These are phyloP conservation scores for Naumovozyma dairenensis DNA, from an alignment of 805 yeast genomes.

Conservation along the genomic window DNA sequence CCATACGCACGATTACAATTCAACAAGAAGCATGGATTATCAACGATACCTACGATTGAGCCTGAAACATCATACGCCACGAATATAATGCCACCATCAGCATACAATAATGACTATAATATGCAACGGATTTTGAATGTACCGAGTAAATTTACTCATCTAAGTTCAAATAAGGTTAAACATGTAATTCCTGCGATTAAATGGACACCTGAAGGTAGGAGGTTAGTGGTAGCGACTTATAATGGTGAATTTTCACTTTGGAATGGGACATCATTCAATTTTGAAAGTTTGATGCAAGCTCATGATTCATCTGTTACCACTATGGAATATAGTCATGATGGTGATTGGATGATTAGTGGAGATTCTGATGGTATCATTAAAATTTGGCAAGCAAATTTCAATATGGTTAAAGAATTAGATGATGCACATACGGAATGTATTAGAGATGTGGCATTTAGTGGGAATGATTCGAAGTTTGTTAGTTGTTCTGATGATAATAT, in stretches of 20 bases:
- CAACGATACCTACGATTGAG: slow-evolving; percentile 17
- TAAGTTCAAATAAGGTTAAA: slow-evolving; percentile 81
- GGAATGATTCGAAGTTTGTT: slow-evolving; percentile 85
- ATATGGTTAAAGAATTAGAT: slow-evolving; percentile 75
- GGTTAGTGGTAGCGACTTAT: slow-evolving; percentile 81
- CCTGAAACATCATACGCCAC: slow-evolving; percentile 25
- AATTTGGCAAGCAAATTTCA: slow-evolving; percentile 97
- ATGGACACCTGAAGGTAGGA: slow-evolving; percentile 95
- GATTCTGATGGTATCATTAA: slow-evolving; percentile 87
- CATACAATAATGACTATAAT: slow-evolving; percentile 10
- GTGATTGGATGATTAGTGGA: slow-evolving; percentile 90
- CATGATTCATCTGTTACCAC: slow-evolving; percentile 85
- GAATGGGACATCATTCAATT: slow-evolving; percentile 92
- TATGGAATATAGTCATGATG: slow-evolving; percentile 74
- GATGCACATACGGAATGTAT: slow-evolving; percentile 53
- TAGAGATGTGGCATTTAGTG: slow-evolving; percentile 80
- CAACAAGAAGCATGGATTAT: slow-evolving; percentile 22
- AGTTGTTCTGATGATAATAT: slow-evolving; percentile 89
- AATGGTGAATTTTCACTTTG: slow-evolving; percentile 94
- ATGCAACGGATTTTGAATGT: slow-evolving; percentile 43
- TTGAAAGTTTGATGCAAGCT: slow-evolving; percentile 97
- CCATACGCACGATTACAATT: slow-evolving; percentile 23
- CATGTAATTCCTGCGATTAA: slow-evolving; percentile 83
- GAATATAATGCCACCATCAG: slow-evolving; percentile 25
- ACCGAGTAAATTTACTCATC: slow-evolving; percentile 77